phyloP scores from a whole-genome alignment of 345 rosid genomes.

The Excoecaria agallocha region DNA sequence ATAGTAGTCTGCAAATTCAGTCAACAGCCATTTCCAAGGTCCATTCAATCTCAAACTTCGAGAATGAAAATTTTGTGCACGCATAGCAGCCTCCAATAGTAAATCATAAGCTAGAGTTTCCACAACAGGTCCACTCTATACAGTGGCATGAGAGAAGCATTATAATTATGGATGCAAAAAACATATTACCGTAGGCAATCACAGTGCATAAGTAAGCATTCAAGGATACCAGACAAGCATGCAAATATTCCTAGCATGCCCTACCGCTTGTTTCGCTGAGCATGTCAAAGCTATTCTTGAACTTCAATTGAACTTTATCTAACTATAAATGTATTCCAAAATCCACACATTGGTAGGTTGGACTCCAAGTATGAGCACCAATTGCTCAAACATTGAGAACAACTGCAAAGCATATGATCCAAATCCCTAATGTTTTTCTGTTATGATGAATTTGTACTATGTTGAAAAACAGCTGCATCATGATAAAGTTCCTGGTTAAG shows the following conservation, averaged over 20 bases:
- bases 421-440: neutral
- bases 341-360: too few species aligned
- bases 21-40: slow-evolving; percentile 36
- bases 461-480: neutral
- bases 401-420: neutral
- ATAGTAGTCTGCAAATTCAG: slow-evolving; percentile 32
- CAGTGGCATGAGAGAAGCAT: neutral
- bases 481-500: neutral
- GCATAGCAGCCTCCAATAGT: slow-evolving; percentile 36
- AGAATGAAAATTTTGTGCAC: slow-evolving; percentile 31
- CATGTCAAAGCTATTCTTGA: neutral
- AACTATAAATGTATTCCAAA: neutral
- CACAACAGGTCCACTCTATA: slow-evolving; percentile 31
- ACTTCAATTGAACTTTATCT: neutral
- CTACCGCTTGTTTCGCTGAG: neutral
- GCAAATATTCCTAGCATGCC: neutral
- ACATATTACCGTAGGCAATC: neutral
- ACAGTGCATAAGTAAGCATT: neutral
- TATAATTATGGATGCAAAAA: neutral
- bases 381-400: neutral
- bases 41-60: slow-evolving; percentile 29
- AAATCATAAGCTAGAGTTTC: slow-evolving; percentile 37
- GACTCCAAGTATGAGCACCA: neutral
- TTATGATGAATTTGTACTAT: neutral
- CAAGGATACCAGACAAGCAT: neutral